A percentile compares a stretch with the other conserved stretches of the same genome.
These are phyloP conservation scores for Guyanaporus albipodus DNA, from an alignment of 768 basidiomycete genomes.

Conservation along the genomic window DNA sequence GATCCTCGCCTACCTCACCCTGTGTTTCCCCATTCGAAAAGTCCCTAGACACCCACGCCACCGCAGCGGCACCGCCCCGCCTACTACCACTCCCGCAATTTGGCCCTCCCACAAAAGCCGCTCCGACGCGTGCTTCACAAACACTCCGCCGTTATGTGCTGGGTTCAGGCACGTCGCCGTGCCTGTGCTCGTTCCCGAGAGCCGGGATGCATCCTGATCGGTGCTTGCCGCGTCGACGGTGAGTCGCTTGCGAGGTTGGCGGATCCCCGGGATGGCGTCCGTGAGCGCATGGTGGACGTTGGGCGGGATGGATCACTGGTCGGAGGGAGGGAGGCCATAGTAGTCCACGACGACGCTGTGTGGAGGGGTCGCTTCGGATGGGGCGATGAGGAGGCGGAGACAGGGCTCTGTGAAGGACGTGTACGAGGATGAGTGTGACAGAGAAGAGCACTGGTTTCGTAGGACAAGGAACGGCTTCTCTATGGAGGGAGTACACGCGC, in stretches of 20 bases:
- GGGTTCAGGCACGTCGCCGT: constrained; percentile 44
- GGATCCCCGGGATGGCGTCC: constrained; percentile 28
- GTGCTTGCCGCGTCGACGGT: too few relatives aligned
- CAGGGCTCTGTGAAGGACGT: constrained; percentile 35
- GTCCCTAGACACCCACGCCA: constrained; percentile 65
- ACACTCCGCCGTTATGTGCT: constrained; percentile 33
- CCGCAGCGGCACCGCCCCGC: constrained; percentile 51
- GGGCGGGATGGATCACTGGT: constrained; percentile 25
- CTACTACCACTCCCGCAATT: constrained; percentile 48
- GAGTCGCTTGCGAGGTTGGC: constrained; percentile 22
- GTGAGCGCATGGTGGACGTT: constrained; percentile 24
- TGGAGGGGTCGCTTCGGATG: constrained; percentile 7
- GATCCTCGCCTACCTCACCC: not conserved
- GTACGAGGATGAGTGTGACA: constrained; percentile 16
- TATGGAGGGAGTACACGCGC: constrained; percentile 8
- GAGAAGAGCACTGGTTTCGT: constrained; percentile 18
- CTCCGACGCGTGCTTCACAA: constrained; percentile 57
- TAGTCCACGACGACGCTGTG: constrained; percentile 19
- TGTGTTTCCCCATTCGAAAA: constrained; percentile 40
- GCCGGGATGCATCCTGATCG: too few relatives aligned
- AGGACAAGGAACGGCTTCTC: not conserved
- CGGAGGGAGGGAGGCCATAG: constrained; percentile 32
- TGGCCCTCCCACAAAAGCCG: constrained; percentile 60
- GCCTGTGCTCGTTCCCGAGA: not conserved
- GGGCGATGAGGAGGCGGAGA: constrained; percentile 35